Base-by-base conservation (phyloP, 805 yeast genomes). In the Huiozyma naganishii region DNA sequence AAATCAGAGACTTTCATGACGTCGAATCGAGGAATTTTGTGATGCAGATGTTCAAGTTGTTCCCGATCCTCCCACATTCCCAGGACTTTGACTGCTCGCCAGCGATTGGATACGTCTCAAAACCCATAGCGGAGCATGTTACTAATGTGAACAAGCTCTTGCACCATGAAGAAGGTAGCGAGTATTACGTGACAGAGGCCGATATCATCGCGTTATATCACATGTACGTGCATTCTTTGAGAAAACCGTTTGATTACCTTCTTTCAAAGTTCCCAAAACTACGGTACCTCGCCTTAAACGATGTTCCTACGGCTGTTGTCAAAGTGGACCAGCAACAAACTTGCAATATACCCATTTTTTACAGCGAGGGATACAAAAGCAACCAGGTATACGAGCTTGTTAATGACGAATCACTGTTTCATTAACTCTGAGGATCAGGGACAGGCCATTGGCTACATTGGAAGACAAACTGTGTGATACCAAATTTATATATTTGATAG, bases 51-150 rank as follows among this genome's bases (percentile, higher is more conserved):
- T 54, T 60, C 27, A 49, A 54, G 29, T 46, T 63, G 1, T 57
- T 52, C 44, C 54, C 62, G 27, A 58, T 68, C 1, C 49, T 61
- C 13, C 72, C 72, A 5, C 62, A 68, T 45, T 58, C 68, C 5
- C 62, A 58, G 37, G 59, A 63, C 11, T 52, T 65, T 37, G 70
- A 63, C 36, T 47, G 43, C 17, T 56, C 52, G 41, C 71, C 72
- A 7, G 51, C 68, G 2, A 63, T 67, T n/a, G 62, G 62, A 23
- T 65, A 57, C 23, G 57, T 64, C 23, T 52, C 62, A 3, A 61
- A 55, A 35, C 56, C 61, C 11, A 44, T 64, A 9, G 49, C 52
- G 4, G 47, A 51, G 2, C 58, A 58, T 40, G 53, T 59, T 1
- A 39, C 43, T 2, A 51, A 53, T 13, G 52, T 59, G 29, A 67